These are phyloP conservation scores for Quercus cerris DNA, from an alignment of 306 rosid genomes.

Conservation along the genomic window DNA sequence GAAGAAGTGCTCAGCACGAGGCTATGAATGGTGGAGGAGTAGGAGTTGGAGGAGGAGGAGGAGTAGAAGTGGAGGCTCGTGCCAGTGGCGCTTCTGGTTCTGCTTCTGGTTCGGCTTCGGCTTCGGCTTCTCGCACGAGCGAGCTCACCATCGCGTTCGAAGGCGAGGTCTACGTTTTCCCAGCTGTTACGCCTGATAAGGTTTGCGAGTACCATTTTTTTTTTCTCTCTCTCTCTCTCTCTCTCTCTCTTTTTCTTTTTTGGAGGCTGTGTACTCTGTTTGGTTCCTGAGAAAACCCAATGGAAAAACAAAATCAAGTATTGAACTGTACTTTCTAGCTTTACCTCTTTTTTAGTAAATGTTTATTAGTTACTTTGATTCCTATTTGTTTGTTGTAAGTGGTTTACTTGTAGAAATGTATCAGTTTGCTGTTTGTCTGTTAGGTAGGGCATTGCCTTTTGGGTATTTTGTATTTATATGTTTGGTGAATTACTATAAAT, in stretches of 20 bases:
- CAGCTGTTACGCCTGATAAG: constrained; percentile 67
- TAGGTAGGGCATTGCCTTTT: not conserved
- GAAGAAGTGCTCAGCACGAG: constrained; percentile 13
- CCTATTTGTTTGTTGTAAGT: not conserved
- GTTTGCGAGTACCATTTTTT: constrained; percentile 17
- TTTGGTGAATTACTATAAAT: not conserved
- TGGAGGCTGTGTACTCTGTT: not conserved
- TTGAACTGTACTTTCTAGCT: not conserved
- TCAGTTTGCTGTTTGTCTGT: not conserved
- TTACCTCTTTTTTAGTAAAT: not conserved
- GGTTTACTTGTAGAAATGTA: not conserved
- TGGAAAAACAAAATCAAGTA: not conserved
- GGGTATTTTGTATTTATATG: not conserved
- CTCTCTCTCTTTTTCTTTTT: not conserved
- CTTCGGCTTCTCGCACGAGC: constrained; percentile 36
- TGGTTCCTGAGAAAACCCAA: not conserved
- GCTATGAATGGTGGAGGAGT: constrained; percentile 19
- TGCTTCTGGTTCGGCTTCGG: constrained; percentile 3
- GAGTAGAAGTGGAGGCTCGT: constrained; percentile 9
- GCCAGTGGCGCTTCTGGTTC: constrained; percentile 9
- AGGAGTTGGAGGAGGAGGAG: not conserved
- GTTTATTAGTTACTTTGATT: not conserved
- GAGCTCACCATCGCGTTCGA: constrained; percentile 73
- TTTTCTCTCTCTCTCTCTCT: not conserved
- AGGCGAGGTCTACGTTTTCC: constrained; percentile 76